A percentile compares a stretch with the other conserved stretches of the same genome.
Conservation (phyloP, 1,284 basidiomycete genomes). For the Omphalotus olearius region DNA sequence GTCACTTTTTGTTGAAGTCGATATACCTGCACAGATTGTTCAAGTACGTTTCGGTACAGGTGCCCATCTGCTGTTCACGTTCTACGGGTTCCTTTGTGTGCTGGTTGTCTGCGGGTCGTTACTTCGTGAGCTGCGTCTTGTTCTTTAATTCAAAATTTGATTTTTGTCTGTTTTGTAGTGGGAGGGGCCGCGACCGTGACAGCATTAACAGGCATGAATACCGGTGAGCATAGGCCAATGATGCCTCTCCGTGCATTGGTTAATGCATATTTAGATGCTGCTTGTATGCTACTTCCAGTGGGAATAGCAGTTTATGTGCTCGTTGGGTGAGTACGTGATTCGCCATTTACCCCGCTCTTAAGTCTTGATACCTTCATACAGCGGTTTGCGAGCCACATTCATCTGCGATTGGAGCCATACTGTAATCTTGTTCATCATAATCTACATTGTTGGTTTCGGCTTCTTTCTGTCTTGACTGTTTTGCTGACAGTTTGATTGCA, state of each 20-base stretch:
- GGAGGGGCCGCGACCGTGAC: constrained; percentile 64
- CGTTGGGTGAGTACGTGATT: constrained; percentile 7
- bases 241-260: not conserved
- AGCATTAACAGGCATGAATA: constrained; percentile 64
- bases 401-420: constrained; percentile 53
- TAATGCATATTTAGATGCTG: constrained; percentile 28
- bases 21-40: constrained; percentile 46
- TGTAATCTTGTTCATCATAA: constrained; percentile 45
- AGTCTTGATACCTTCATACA: constrained; percentile 29
- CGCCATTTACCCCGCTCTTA: not conserved
- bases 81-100: constrained; percentile 62
- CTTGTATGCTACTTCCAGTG: constrained; percentile 54
- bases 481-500: not conserved
- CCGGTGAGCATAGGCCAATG: constrained; percentile 1
- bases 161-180: constrained; percentile 22
- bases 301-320: constrained; percentile 35
- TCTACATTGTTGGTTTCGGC: constrained; percentile 29
- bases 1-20: no score
- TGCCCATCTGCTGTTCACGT: constrained; percentile 60
- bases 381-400: constrained; percentile 51
- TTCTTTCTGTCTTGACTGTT: not conserved
- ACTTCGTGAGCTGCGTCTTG: constrained; percentile 33
- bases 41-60: constrained; percentile 57
- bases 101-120: constrained; percentile 53
- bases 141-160: not conserved